Evolutionary conservation across 306 rosid genomes (phyloP).

Genomic region (Pyrus communis): DNA sequence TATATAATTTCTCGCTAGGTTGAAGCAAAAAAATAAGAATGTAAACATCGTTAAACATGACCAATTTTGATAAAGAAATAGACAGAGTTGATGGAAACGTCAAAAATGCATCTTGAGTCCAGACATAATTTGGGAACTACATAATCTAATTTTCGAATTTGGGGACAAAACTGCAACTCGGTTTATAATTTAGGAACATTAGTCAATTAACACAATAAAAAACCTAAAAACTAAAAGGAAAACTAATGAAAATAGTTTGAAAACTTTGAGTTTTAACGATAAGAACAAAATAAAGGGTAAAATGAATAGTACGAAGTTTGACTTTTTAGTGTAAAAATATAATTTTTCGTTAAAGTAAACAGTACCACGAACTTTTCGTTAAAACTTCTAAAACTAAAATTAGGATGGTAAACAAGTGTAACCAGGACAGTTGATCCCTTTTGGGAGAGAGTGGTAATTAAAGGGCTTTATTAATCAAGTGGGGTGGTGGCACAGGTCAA

Average conservation of each 20-base stretch:
- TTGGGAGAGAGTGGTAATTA: conserved; percentile 32
- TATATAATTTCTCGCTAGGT: too few relatives aligned
- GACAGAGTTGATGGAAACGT: not conserved
- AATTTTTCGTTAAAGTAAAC: too few relatives aligned
- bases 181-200: too few relatives aligned
- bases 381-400: not conserved
- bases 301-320: too few relatives aligned
- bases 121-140: not conserved
- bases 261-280: too few relatives aligned
- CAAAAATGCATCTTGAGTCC: not conserved
- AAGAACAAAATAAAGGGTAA: too few relatives aligned
- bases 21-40: too few relatives aligned
- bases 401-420: conserved; percentile 9
- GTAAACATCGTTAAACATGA: too few relatives aligned
- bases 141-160: not conserved
- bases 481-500: conserved; percentile 39
- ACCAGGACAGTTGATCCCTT: conserved; percentile 19
- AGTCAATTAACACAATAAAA: too few relatives aligned
- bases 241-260: too few relatives aligned
- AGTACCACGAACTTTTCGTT: too few relatives aligned
- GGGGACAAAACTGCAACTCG: not conserved
- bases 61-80: not conserved
- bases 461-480: conserved; percentile 30
- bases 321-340: too few relatives aligned
- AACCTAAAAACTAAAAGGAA: not conserved